These are phyloP conservation scores for Fusarium circinatum DNA, from an alignment of 2,329 filamentous ascomycete genomes.

Conservation along the genomic window DNA sequence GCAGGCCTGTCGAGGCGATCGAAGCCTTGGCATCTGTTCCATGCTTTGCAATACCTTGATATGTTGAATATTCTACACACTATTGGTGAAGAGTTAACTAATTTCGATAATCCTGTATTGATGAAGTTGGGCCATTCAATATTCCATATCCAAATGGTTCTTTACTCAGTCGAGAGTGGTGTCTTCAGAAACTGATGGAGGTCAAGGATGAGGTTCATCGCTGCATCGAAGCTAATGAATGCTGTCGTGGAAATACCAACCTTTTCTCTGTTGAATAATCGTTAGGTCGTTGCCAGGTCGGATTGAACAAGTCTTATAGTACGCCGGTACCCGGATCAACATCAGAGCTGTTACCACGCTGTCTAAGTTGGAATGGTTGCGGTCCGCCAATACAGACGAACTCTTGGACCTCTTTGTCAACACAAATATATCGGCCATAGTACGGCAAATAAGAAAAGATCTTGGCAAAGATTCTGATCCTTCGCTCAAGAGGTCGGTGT, in stretches of 20 bases:
- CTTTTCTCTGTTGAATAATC: background rate
- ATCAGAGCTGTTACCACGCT: background rate
- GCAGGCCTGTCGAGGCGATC: no score
- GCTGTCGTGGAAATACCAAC: background rate
- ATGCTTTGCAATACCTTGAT: no score
- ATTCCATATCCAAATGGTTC: no score
- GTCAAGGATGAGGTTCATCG: rapidly evolving
- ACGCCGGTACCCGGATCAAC: background rate
- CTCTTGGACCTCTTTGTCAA: background rate
- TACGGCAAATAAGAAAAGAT: background rate
- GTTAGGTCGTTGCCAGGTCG: background rate
- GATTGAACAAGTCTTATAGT: background rate
- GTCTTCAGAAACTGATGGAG: rapidly evolving
- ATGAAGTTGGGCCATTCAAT: no score
- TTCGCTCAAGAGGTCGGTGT: background rate
- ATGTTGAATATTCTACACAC: no score
- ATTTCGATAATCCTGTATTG: no score
- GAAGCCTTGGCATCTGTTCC: no score
- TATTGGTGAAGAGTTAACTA: no score
- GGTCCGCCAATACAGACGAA: background rate
- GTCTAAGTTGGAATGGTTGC: background rate
- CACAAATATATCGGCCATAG: background rate
- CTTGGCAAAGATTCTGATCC: background rate
- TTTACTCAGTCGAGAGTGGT: no score
- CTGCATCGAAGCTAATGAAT: background rate